Evolutionary conservation across 345 rosid species (phyloP), one percentile per base, ranked within the genome.

Genomic region (Rhodamnia rubescens): DNA sequence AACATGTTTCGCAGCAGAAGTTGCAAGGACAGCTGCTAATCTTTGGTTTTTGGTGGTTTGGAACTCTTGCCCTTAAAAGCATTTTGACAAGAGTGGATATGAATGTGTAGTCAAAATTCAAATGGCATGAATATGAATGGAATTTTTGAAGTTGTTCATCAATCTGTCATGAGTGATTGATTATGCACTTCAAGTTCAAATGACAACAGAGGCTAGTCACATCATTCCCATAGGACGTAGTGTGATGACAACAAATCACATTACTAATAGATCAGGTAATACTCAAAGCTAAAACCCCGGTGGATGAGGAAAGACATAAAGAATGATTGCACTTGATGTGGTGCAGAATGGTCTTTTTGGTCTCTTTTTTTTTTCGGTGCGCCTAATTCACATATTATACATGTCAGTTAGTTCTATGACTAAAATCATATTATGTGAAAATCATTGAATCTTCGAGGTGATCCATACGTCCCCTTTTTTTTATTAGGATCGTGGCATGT

Each of bases 401-500:
- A 15, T 61, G 11, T 58, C 18, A 0, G 32, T 61, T 18, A n/a
- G n/a, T n/a, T n/a, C 36, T 61, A 61, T 32, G 74, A 61, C 21
- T 61, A 18, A 61, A 61, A 61, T 15, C 29, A 61, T 29, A 16
- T 64, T 42, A 32, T 32, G 20, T 16, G n/a, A 2, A 64, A 64
- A 16, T 7, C 16, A 64, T 0, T 1, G 1, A 64, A 64, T 64
- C 44, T 64, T 32, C 32, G 16, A 64, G 11, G 12, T 0, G 44
- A 16, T 64, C 20, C 3, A 16, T 2, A 0, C 36, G 22, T 5
- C 40, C 6, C 8, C 7, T 29, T 47, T 47, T 49, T 15, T 58
- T 15, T 29, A 3, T 7, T 3, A 1, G 0, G 0, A 0, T 61
- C 0, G 22, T 15, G 10, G 0, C 42, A 3, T 1, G 0, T 29